phyloP scores from a whole-genome alignment of 2,329 filamentous ascomycete genomes.

The Fusarium sp. region DNA sequence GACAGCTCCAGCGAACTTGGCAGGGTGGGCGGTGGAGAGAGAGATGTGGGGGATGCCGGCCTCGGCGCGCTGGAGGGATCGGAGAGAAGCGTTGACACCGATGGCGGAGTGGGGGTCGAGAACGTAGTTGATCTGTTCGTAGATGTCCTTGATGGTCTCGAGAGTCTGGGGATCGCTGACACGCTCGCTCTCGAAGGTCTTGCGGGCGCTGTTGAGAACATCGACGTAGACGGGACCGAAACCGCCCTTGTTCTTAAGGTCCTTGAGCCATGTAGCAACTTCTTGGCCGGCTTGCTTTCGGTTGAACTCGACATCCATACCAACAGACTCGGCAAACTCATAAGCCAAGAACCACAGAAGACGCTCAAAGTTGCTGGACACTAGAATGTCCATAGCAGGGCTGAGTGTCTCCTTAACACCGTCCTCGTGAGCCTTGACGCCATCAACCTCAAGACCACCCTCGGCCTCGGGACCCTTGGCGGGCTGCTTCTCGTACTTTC shows the following conservation, averaged over 20 bases:
- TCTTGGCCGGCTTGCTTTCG: conserved; percentile 78
- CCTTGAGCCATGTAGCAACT: conserved; percentile 80
- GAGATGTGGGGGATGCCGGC: conserved; percentile 75
- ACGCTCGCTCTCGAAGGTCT: conserved; percentile 84
- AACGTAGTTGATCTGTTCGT: conserved; percentile 76
- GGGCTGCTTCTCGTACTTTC: conserved; percentile 87
- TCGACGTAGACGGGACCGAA: conserved; percentile 81
- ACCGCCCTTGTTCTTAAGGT: conserved; percentile 83
- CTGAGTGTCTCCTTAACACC: conserved; percentile 92
- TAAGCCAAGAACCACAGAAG: conserved; percentile 93
- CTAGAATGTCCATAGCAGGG: conserved; percentile 97
- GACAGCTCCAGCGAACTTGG: conserved; percentile 91
- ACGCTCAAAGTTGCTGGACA: conserved; percentile 96
- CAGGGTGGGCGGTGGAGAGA: conserved; percentile 92
- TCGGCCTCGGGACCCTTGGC: conserved; percentile 67
- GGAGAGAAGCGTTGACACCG: conserved; percentile 79
- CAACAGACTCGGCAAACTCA: conserved; percentile 69
- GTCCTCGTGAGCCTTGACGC: conserved; percentile 71
- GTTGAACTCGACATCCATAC: conserved; percentile 73
- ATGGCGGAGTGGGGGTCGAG: conserved; percentile 95
- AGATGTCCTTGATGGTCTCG: conserved; percentile 68
- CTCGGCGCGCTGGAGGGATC: conserved; percentile 69
- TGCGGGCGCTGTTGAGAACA: conserved; percentile 76
- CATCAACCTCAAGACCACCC: conserved; percentile 73
- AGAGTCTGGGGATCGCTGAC: conserved; percentile 75